Evolutionary conservation across 2,329 filamentous ascomycete species (phyloP).

Genomic region (Dactylellina parvicollis): DNA sequence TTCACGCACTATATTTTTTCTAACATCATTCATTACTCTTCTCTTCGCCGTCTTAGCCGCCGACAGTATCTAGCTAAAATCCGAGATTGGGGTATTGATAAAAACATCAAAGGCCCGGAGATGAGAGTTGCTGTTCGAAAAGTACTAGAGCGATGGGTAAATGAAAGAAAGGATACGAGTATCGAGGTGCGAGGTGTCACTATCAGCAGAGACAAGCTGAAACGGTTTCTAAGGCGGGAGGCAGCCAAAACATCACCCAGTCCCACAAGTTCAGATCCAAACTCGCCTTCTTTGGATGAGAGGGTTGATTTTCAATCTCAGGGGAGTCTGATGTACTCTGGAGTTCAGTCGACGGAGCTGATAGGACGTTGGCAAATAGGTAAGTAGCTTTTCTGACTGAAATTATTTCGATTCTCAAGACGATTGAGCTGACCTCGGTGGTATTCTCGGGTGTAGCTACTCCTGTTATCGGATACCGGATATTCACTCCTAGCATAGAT

Average conservation of each 20-base stretch:
- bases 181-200: neutral
- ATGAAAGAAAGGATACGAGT: constrained; percentile 16
- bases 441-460: neutral
- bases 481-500: neutral
- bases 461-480: neutral
- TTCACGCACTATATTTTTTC: neutral
- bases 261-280: neutral
- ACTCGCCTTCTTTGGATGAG: too few species aligned
- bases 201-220: constrained; percentile 9
- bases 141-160: constrained; percentile 3
- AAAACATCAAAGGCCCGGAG: constrained; percentile 5
- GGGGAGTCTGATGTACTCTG: too few species aligned
- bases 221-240: constrained; percentile 12
- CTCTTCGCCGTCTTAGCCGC: neutral
- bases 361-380: neutral
- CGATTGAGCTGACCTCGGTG: neutral
- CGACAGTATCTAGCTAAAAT: constrained; percentile 9
- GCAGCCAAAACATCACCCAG: neutral
- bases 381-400: neutral
- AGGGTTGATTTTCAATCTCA: too few species aligned
- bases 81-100: constrained; percentile 17
- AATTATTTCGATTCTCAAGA: too few species aligned
- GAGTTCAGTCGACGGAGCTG: neutral
- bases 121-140: constrained; percentile 8
- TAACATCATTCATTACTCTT: neutral